A percentile compares a stretch with the other conserved stretches of the same genome.
phyloP scores from a whole-genome alignment of 805 yeast genomes.

The Candida succiphila region DNA sequence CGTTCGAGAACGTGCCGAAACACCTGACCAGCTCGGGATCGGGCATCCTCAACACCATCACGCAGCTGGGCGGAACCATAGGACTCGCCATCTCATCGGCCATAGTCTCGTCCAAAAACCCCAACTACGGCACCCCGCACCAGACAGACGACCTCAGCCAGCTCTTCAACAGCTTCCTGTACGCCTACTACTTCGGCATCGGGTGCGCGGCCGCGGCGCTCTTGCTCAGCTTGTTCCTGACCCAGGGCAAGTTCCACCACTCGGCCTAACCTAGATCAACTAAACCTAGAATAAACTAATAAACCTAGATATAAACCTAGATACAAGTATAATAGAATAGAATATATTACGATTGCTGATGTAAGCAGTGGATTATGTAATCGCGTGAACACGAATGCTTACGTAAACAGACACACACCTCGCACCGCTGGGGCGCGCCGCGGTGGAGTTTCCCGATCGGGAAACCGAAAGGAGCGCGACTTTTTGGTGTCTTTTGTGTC shows the following conservation, averaged over 20 bases:
- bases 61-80: conserved; percentile 24
- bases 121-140: conserved; percentile 13
- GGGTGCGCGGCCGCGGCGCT: conserved; percentile 20
- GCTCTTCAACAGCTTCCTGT: conserved; percentile 19
- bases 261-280: background rate
- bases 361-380: too few species aligned
- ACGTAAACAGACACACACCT: too few species aligned
- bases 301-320: too few species aligned
- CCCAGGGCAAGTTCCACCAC: conserved; percentile 14
- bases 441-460: too few species aligned
- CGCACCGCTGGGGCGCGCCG: too few species aligned
- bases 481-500: too few species aligned
- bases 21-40: conserved; percentile 28
- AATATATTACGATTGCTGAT: too few species aligned
- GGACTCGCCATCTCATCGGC: conserved; percentile 28
- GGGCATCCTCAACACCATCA: conserved; percentile 29
- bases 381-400: too few species aligned
- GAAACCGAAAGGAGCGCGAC: too few species aligned
- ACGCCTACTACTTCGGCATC: conserved; percentile 25
- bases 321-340: too few species aligned
- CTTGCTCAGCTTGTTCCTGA: conserved; percentile 17
- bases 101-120: conserved; percentile 19
- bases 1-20: conserved; percentile 23
- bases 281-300: background rate
- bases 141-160: conserved; percentile 7